These are phyloP conservation scores for Seiridium cupressi DNA, from an alignment of 2,329 filamentous ascomycete genomes.

Conservation along the genomic window DNA sequence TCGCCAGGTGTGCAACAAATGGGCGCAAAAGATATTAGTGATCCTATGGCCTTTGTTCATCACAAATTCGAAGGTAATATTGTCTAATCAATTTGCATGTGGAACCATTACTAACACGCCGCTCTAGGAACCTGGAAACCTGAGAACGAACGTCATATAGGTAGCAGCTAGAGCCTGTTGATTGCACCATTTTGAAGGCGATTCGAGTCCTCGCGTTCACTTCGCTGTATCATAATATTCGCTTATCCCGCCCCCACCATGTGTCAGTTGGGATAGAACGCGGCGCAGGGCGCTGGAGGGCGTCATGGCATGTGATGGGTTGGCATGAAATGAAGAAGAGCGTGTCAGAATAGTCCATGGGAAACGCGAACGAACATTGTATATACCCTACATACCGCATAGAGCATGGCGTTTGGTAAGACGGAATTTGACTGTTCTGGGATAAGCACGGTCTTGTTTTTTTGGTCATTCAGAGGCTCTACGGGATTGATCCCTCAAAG, in stretches of 20 bases:
- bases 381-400: slow-evolving; percentile 6
- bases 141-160: slow-evolving; percentile 68
- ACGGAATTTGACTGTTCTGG: not conserved
- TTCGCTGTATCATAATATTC: not conserved
- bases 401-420: slow-evolving; percentile 6
- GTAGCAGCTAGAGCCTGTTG: slow-evolving; percentile 36
- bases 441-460: too few relatives aligned
- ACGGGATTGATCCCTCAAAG: too few relatives aligned
- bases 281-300: not conserved
- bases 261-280: not conserved
- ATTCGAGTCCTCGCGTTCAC: not conserved
- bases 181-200: slow-evolving; percentile 13
- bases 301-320: not conserved
- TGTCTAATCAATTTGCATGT: not conserved
- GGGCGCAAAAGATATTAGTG: slow-evolving; percentile 82
- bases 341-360: not conserved
- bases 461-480: too few relatives aligned
- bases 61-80: slow-evolving; percentile 88
- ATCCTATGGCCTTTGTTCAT: slow-evolving; percentile 96
- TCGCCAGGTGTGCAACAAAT: slow-evolving; percentile 93
- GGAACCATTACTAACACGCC: not conserved
- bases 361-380: not conserved
- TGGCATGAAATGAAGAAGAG: not conserved
- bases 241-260: not conserved
- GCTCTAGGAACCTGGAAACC: slow-evolving; percentile 71